Conservation (phyloP, 1,139 yeast genomes). For the Candida pseudoviswanathii region DNA sequence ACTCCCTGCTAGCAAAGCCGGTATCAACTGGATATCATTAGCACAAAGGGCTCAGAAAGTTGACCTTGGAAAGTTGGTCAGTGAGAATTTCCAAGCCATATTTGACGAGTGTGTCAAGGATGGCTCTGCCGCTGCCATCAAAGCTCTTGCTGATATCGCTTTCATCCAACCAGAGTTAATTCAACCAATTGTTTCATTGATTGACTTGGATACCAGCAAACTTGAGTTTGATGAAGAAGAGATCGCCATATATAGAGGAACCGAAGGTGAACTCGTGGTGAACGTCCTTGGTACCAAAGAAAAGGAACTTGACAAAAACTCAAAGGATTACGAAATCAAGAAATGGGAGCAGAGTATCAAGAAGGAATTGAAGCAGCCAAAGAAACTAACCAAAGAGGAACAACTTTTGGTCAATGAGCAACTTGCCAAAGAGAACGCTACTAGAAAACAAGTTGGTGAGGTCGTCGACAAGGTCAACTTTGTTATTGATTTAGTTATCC, state of each 20-base stretch:
- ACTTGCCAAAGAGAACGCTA: slow-evolving; percentile 56
- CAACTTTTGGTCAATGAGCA: slow-evolving; percentile 62
- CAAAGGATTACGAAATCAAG: slow-evolving; percentile 80
- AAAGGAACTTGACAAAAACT: slow-evolving; percentile 54
- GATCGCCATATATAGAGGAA: slow-evolving; percentile 64
- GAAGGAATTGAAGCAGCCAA: slow-evolving; percentile 56
- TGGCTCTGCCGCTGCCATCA: slow-evolving; percentile 46
- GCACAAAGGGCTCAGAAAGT: slow-evolving; percentile 54
- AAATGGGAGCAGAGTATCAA: slow-evolving; percentile 90
- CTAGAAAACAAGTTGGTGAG: slow-evolving; percentile 49
- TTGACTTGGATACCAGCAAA: slow-evolving; percentile 42
- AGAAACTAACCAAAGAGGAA: slow-evolving; percentile 78
- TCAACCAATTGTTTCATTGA: slow-evolving; percentile 52
- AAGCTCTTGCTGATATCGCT: slow-evolving; percentile 63
- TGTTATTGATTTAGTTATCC: slow-evolving; percentile 54
- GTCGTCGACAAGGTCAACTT: slow-evolving; percentile 44
- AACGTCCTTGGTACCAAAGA: slow-evolving; percentile 53
- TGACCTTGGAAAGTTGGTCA: slow-evolving; percentile 67
- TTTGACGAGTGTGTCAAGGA: slow-evolving; percentile 22
- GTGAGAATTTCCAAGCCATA: slow-evolving; percentile 38
- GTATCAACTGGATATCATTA: slow-evolving; percentile 72
- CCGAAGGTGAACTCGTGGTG: slow-evolving; percentile 70
- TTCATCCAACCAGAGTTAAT: slow-evolving; percentile 68
- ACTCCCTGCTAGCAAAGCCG: slow-evolving; percentile 56
- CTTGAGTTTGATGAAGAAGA: slow-evolving; percentile 26